Evolutionary conservation across 2,329 filamentous ascomycete species (phyloP).

Genomic region (Cyanodermella asteris): DNA sequence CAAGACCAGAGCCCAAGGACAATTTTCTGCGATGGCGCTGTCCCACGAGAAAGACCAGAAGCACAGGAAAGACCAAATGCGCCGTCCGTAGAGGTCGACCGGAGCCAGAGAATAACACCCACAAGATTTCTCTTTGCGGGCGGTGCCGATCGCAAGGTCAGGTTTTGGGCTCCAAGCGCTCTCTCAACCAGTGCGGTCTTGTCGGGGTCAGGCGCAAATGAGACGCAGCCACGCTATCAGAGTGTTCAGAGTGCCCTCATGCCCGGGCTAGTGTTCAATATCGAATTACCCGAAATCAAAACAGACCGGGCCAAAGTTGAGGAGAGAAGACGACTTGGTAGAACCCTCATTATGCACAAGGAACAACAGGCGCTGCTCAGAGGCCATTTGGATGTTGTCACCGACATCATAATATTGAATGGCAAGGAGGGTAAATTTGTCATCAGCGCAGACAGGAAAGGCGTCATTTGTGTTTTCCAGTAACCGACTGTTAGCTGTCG

Average conservation of each 20-base stretch:
- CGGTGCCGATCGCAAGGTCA: constrained; percentile 49
- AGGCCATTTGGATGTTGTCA: constrained; percentile 69
- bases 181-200: constrained; percentile 42
- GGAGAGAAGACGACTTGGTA: constrained; percentile 12
- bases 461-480: constrained; percentile 68
- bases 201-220: no score
- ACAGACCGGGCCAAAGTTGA: constrained; percentile 20
- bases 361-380: constrained; percentile 73
- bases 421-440: constrained; percentile 82
- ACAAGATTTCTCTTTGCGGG: no score
- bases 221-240: no score
- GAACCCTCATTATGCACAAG: constrained; percentile 65
- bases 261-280: no score
- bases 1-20: constrained; percentile 21
- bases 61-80: no score
- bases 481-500: constrained; percentile 14
- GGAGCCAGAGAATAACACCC: constrained; percentile 11
- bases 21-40: no score
- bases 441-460: constrained; percentile 62
- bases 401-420: constrained; percentile 75
- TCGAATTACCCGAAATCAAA: constrained; percentile 45
- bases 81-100: constrained; percentile 6
- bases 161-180: constrained; percentile 44
- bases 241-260: no score
- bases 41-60: no score